Evolutionary conservation across 2,329 filamentous ascomycete species (phyloP), one percentile per base, ranked within the genome.

Genomic region (Penicillium concentricum): DNA sequence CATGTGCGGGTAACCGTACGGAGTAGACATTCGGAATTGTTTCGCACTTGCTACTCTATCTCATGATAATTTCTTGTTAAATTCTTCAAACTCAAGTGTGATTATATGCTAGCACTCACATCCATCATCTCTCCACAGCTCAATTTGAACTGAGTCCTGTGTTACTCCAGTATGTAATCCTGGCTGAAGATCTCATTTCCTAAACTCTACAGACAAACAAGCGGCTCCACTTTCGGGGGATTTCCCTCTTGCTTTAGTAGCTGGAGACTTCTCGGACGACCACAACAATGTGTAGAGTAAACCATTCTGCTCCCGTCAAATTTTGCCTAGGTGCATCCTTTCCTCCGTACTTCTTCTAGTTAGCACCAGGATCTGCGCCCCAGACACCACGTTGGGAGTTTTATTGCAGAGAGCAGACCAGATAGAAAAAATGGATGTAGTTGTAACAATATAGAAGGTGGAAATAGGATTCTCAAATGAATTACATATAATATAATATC

Each of bases 181-280:
- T 18, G 20, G 22, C 15, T 22, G 32, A 49, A 18, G 34, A 39
- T 49, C 32, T 16, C 4, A 39, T n/a, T 39, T 24, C 16, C 5
- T 44, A 6, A 38, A 28, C 22, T 10, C 22, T 48, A 13, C 22
- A 32, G 13, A 46, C 43, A 12, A 16, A 37, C 15, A 16, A 15
- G 18, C 45, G 35, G 39, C 49, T 58, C 30, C 50, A 52, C 50
- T 52, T 24, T 46, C 54, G 59, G 59, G 34, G 44, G 54, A 59
- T 57, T 59, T 38, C 55, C 55, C 50, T 55, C 38, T 41, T 47
- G 37, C 51, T 57, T 42, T 35, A 28, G 39, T 20, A 34, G 5
- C 32, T 34, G 30, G 37, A 56, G 43, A 41, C 24, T 26, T 16
- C 12, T 18, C 15, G 48, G 32, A 44, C 32, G 10, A 32, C 18